phyloP scores from a whole-genome alignment of 106 monocot genomes.

The Alisma plantagoaquatica region DNA sequence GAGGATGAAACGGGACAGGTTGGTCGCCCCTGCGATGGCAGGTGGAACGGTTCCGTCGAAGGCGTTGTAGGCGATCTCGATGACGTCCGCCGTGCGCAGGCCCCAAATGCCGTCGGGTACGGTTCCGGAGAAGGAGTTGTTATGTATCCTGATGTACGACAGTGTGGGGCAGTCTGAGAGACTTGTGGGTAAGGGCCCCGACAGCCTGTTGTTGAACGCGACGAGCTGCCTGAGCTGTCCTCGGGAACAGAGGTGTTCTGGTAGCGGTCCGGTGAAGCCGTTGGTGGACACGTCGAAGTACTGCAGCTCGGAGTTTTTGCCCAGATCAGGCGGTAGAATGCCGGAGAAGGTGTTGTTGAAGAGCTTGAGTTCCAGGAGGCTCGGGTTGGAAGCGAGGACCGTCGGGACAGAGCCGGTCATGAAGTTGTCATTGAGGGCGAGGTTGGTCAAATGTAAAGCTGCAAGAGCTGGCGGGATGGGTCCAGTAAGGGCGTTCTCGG shows the following conservation, averaged over 20 bases:
- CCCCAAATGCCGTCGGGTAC: conserved; percentile 31
- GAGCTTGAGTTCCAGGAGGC: conserved; percentile 32
- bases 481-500: conserved; percentile 39
- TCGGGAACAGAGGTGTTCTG: conserved; percentile 23
- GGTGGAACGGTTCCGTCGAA: conserved; percentile 29
- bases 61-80: conserved; percentile 28
- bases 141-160: conserved; percentile 24
- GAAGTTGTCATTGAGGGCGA: conserved; percentile 48
- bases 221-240: conserved; percentile 16
- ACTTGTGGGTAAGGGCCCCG: conserved; percentile 23
- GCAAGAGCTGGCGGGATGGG: conserved; percentile 31
- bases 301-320: conserved; percentile 22
- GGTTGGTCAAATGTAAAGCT: conserved; percentile 10
- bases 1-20: conserved; percentile 31
- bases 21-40: conserved; percentile 17
- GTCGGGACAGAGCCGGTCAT: conserved; percentile 27
- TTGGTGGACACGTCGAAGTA: conserved; percentile 38
- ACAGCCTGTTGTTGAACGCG: conserved; percentile 34
- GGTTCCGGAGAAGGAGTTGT: conserved; percentile 38
- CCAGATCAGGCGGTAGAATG: conserved; percentile 25
- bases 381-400: conserved; percentile 27
- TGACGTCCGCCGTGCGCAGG: conserved; percentile 13
- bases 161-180: conserved; percentile 27
- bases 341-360: conserved; percentile 59
- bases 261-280: conserved; percentile 22